Evolutionary conservation across 768 basidiomycete species (phyloP).

Genomic region (Basidioascus undulatus): DNA sequence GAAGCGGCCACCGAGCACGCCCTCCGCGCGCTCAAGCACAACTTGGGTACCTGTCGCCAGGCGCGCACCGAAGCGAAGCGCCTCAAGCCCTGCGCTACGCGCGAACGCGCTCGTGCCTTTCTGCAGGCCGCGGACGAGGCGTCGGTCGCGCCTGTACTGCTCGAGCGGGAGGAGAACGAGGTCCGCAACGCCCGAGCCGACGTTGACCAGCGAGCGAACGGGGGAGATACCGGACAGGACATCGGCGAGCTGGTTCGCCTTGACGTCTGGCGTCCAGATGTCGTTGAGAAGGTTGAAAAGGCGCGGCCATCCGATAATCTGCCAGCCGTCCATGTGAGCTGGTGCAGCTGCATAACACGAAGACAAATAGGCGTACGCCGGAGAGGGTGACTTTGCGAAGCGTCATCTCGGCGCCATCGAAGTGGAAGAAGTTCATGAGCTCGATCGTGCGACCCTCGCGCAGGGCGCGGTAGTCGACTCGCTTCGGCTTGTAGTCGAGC

Average conservation of each 20-base stretch:
- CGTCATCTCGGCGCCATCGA: conserved; percentile 96
- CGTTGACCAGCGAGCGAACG: conserved; percentile 87
- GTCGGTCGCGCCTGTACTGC: conserved; percentile 90
- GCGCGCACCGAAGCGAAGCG: conserved; percentile 76
- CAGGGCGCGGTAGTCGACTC: conserved; percentile 79
- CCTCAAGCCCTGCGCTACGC: conserved; percentile 82
- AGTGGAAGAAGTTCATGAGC: conserved; percentile 99
- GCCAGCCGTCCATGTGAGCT: neutral
- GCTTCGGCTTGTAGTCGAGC: conserved; percentile 91
- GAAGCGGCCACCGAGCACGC: conserved; percentile 50
- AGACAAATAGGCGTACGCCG: conserved; percentile 34
- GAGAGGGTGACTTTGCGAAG: conserved; percentile 71
- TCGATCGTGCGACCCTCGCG: conserved; percentile 80
- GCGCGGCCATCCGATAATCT: conserved; percentile 84
- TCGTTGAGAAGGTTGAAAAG: conserved; percentile 85
- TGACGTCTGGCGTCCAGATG: conserved; percentile 97
- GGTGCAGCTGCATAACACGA: neutral
- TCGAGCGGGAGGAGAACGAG: conserved; percentile 85
- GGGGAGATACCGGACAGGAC: conserved; percentile 91
- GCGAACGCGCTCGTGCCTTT: conserved; percentile 83
- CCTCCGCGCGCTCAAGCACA: conserved; percentile 83
- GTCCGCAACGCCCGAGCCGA: conserved; percentile 89
- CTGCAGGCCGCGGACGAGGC: conserved; percentile 75
- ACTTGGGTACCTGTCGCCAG: conserved; percentile 95
- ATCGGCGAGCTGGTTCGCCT: conserved; percentile 89